Conservation (phyloP, 2,329 filamentous ascomycete genomes). For the Diaporthe destruens region DNA sequence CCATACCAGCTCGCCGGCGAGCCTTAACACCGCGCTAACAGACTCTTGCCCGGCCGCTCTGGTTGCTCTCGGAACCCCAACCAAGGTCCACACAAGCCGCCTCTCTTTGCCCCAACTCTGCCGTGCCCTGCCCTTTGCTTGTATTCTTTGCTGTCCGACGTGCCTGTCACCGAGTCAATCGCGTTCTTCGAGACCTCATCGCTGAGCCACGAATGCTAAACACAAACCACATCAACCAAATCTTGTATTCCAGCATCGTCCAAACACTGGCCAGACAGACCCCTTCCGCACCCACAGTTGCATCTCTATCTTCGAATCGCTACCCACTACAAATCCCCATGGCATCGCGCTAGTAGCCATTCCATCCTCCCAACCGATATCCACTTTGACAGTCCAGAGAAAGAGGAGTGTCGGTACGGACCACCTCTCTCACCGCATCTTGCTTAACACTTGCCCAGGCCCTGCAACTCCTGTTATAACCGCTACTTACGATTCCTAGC, state of each 20-base stretch:
- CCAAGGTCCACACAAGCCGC: constrained; percentile 17
- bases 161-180: constrained; percentile 29
- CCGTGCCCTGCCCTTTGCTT: not conserved
- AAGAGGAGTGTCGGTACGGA: constrained; percentile 39
- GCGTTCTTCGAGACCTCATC: constrained; percentile 34
- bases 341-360: constrained; percentile 40
- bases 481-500: constrained; percentile 37
- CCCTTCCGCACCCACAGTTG: constrained; percentile 26
- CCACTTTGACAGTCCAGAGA: constrained; percentile 40
- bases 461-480: constrained; percentile 39
- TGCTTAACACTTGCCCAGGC: constrained; percentile 34
- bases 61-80: constrained; percentile 25
- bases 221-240: not conserved
- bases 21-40: constrained; percentile 16
- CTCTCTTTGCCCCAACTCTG: constrained; percentile 21
- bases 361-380: constrained; percentile 34
- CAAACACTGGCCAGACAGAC: constrained; percentile 10
- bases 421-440: constrained; percentile 43
- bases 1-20: constrained; percentile 3
- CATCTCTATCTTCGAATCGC: constrained; percentile 27
- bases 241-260: constrained; percentile 16
- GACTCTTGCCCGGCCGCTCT: not conserved
- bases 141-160: constrained; percentile 21
- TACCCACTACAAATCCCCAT: constrained; percentile 28
- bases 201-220: constrained; percentile 17